A percentile compares a stretch with the other conserved stretches of the same genome.
These are phyloP conservation scores for Ottelia alismoides DNA, from an alignment of 106 monocot genomes.

Conservation along the genomic window DNA sequence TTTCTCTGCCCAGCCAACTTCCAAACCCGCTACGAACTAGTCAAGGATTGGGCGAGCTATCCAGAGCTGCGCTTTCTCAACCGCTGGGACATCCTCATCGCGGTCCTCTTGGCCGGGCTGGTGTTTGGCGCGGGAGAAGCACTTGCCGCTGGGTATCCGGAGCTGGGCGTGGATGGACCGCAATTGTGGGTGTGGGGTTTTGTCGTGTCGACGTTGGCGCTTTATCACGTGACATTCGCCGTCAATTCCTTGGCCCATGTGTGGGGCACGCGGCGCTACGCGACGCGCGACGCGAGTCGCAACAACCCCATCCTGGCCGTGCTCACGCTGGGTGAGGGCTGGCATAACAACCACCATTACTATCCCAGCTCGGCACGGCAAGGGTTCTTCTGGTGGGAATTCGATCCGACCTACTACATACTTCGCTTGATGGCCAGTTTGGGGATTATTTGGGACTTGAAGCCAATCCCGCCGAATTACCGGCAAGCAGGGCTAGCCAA, in stretches of 20 bases:
- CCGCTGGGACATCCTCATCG: too few species aligned
- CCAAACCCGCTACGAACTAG: neutral
- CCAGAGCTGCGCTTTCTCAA: neutral
- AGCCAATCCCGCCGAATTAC: neutral
- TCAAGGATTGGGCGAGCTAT: neutral
- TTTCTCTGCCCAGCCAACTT: neutral
- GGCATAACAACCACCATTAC: too few species aligned
- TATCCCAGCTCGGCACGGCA: neutral
- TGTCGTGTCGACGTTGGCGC: too few species aligned
- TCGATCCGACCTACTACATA: neutral
- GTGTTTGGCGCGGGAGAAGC: too few species aligned
- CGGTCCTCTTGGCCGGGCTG: too few species aligned
- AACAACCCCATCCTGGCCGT: neutral
- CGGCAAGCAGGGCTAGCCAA: too few species aligned
- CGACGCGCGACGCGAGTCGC: neutral
- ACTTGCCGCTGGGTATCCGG: too few species aligned
- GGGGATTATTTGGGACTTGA: neutral
- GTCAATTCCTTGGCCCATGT: neutral
- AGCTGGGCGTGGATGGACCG: too few species aligned
- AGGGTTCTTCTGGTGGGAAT: neutral
- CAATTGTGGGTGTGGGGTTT: too few species aligned
- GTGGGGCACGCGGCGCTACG: neutral
- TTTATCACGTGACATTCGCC: neutral
- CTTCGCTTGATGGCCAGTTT: neutral
- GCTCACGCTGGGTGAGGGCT: neutral